Evolutionary conservation across 306 rosid genomes (phyloP), one percentile per base, ranked within the genome.

Genomic region (Quercus engelmannii): DNA sequence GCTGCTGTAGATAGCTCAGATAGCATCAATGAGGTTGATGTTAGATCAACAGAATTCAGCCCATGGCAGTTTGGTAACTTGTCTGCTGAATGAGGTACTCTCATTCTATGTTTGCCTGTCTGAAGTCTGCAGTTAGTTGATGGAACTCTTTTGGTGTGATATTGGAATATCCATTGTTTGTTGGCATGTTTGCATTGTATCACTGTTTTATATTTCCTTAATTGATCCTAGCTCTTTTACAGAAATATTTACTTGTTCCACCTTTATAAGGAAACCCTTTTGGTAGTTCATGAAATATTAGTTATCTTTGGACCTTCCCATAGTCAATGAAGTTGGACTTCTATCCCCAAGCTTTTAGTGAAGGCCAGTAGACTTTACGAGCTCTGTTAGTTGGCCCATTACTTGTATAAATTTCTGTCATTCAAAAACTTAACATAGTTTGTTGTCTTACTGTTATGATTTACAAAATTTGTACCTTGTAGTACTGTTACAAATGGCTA

Each of bases 61-160:
- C 97, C 98, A 23, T 92, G 97, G 98, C 97, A 92, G 83, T 92
- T 71, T 74, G 93, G 83, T 13, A 89, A 90, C 73, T 79, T 75
- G 76, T 85, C 95, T 15, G 33, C 83, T 7, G 91, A 88, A 74
- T 89, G 85, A 91, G 71, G 78, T 57, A 38, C 73, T 82, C 73
- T 64, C 78, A 49, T 19, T 64, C 59, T 71, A 20, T 72, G 69
- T 78, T 69, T 78, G 80, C 59, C 72, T 74, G 23, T 73, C 11
- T 78, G 71, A 73, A 72, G 57, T 76, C 79, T 77, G 69, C 83
- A 65, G 70, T 78, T 75, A 73, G 74, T 41, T 74, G 52, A 49
- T 82, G 79, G 75, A 58, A 81, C 78, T 73, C 80, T 65, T 51
- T 46, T 46, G 54, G 54, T 38, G 31, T 80, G 85, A 57, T 80